A percentile compares a stretch with the other conserved stretches of the same genome.
Evolutionary conservation across 1,284 basidiomycete species (phyloP).

Genomic region (Ceratobasidium sp.): DNA sequence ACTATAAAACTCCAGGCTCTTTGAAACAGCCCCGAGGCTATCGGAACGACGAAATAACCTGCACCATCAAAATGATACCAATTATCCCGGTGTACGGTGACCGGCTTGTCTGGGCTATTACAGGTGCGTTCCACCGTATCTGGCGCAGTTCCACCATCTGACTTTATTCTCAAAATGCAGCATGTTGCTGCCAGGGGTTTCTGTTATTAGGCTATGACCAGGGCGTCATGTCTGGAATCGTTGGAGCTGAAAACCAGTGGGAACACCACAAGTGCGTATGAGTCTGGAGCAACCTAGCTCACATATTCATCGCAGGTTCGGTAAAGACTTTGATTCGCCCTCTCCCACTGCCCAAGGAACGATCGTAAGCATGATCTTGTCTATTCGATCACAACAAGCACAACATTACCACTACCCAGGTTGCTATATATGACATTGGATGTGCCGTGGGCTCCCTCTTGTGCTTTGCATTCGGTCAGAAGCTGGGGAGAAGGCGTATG

Average conservation of each 20-base stretch:
- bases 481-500: constrained; percentile 36
- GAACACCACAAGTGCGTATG: background rate
- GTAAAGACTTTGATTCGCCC: constrained; percentile 58
- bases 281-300: background rate
- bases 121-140: constrained; percentile 53
- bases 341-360: constrained; percentile 59
- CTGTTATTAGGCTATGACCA: constrained; percentile 62
- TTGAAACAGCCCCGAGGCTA: background rate
- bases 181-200: constrained; percentile 61
- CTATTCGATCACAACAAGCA: background rate
- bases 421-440: constrained; percentile 51
- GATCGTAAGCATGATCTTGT: constrained; percentile 53
- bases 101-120: constrained; percentile 59
- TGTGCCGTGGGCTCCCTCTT: constrained; percentile 40
- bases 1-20: background rate
- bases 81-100: constrained; percentile 38
- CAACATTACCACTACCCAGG: constrained; percentile 44
- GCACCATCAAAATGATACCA: background rate
- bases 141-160: background rate
- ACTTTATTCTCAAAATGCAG: constrained; percentile 49
- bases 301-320: constrained; percentile 53
- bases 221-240: constrained; percentile 63
- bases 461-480: constrained; percentile 34
- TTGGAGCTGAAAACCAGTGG: constrained; percentile 49
- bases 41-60: background rate